A percentile compares a stretch with the other conserved stretches of the same genome.
Evolutionary conservation across 2,329 filamentous ascomycete species (phyloP).

Genomic region (Bipolaris victoriae): DNA sequence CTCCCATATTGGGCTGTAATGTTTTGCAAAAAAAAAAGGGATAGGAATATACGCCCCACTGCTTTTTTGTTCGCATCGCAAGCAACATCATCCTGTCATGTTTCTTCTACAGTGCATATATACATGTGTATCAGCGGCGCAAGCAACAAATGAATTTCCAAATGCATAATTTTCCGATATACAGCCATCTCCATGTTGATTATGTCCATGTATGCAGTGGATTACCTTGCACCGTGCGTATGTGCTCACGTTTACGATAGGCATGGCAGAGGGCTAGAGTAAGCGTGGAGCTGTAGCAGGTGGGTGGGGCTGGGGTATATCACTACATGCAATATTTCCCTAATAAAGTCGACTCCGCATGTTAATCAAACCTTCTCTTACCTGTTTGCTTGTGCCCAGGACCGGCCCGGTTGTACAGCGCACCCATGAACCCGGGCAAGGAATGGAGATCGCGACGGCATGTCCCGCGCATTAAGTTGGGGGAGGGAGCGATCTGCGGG

Average conservation of each 20-base stretch:
- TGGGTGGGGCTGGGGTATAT: conserved; percentile 1
- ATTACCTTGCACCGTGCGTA: neutral
- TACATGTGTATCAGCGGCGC: neutral
- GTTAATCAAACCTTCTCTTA: conserved; percentile 24
- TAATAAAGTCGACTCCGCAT: conserved; percentile 35
- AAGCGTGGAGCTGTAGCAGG: neutral
- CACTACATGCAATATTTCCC: conserved; percentile 32
- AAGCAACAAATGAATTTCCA: neutral
- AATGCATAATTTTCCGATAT: neutral
- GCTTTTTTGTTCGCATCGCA: neutral
- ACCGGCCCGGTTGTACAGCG: conserved; percentile 21
- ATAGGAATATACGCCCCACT: neutral
- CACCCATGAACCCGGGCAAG: conserved; percentile 15
- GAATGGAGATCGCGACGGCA: neutral
- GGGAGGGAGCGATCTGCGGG: neutral
- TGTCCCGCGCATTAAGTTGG: neutral
- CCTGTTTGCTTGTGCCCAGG: conserved; percentile 25
- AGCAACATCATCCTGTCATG: neutral
- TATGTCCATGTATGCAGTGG: neutral
- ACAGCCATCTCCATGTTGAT: too few species aligned
- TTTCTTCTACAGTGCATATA: neutral
- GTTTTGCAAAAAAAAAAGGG: neutral
- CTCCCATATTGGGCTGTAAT: neutral
- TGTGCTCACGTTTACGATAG: neutral
- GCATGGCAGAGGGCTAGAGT: neutral